phyloP scores from a whole-genome alignment of 768 basidiomycete species.

The Mycena rebaudengoi region DNA sequence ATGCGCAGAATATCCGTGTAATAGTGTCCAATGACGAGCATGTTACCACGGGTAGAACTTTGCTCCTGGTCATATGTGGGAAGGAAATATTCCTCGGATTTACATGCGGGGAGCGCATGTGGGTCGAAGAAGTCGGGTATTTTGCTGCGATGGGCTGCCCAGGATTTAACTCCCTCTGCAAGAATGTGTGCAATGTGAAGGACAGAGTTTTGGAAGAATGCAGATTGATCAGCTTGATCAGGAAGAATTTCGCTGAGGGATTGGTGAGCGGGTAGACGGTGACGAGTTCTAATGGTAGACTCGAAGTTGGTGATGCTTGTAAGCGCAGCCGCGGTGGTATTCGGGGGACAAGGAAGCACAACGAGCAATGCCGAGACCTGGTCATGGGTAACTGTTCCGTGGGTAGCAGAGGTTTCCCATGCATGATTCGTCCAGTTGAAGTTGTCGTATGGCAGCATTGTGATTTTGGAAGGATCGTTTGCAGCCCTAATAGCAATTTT shows the following conservation, averaged over 20 bases:
- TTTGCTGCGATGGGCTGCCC: neutral
- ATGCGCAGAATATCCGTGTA: neutral
- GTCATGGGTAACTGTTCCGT: constrained; percentile 25
- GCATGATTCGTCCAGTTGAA: constrained; percentile 29
- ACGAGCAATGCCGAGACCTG: constrained; percentile 29
- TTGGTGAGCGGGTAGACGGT: neutral
- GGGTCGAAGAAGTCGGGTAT: neutral
- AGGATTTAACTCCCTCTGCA: neutral
- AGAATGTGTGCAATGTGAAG: neutral
- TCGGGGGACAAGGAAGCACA: no score
- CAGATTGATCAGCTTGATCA: neutral
- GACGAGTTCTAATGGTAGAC: neutral
- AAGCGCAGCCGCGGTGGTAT: no score
- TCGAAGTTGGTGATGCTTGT: neutral
- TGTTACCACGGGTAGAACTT: constrained; percentile 9
- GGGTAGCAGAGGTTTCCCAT: constrained; percentile 19
- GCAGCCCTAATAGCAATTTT: constrained; percentile 8
- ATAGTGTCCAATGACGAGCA: constrained; percentile 13
- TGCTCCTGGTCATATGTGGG: constrained; percentile 18
- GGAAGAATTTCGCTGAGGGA: neutral
- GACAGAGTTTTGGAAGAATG: neutral
- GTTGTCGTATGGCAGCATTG: constrained; percentile 32
- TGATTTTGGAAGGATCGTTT: constrained; percentile 26
- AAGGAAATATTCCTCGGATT: constrained; percentile 9
- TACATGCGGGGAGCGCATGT: neutral